Percentiles rank a stretch among this genome's conserved stretches.
phyloP scores from a whole-genome alignment of 2,329 filamentous ascomycete species.

The Ceratocystis albifundus region DNA sequence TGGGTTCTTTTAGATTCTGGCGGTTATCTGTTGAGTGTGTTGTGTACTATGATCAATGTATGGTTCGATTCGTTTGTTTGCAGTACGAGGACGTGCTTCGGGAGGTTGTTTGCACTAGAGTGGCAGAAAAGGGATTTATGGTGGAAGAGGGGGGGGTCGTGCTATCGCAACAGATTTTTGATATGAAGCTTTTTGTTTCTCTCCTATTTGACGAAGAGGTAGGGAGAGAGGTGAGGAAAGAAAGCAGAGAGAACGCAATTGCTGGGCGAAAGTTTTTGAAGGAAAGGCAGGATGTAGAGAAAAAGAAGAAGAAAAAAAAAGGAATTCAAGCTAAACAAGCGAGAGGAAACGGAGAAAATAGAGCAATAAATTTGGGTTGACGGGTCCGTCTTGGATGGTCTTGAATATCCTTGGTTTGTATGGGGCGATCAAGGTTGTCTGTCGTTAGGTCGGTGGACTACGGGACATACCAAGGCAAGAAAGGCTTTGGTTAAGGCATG shows the following conservation, averaged over 20 bases:
- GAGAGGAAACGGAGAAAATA: conserved; percentile 10
- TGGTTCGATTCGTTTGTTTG: not conserved
- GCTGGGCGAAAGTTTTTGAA: not conserved
- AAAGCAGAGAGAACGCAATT: not conserved
- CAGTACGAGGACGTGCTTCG: not conserved
- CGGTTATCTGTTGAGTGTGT: not conserved
- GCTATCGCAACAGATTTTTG: not conserved
- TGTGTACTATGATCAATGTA: not conserved
- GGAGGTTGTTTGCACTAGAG: not conserved
- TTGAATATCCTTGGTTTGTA: conserved; percentile 27
- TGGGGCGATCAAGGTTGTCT: conserved; percentile 50
- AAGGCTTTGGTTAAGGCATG: conserved; percentile 35
- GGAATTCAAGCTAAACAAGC: conserved; percentile 1
- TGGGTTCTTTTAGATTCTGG: not conserved
- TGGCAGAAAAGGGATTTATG: not conserved
- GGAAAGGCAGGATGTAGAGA: not conserved
- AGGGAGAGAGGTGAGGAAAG: not conserved
- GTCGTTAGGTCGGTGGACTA: conserved; percentile 70
- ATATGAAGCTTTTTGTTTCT: not conserved
- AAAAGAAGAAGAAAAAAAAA: not conserved
- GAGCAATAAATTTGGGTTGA: conserved; percentile 26
- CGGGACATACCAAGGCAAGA: conserved; percentile 42
- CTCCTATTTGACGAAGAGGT: not conserved
- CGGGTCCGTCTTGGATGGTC: conserved; percentile 45
- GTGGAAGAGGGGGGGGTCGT: not conserved